Conservation (phyloP, 148 eudicot genomes). For the Hydrangea macrophylla region DNA sequence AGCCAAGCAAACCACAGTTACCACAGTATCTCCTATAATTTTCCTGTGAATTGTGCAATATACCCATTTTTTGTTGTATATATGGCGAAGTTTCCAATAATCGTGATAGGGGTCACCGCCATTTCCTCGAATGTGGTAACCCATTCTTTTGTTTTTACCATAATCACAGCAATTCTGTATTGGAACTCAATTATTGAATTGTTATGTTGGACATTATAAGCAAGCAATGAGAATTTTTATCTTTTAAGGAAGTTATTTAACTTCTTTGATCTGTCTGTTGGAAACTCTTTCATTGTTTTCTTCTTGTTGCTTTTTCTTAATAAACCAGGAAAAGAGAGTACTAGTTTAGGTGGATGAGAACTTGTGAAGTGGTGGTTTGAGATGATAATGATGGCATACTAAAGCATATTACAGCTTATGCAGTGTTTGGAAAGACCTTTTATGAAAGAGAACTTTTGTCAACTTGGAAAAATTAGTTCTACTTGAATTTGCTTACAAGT, state of each 20-base stretch:
- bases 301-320: no score
- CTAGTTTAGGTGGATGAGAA: no score
- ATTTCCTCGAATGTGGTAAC: constrained; percentile 2
- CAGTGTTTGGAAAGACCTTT: no score
- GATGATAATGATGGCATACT: no score
- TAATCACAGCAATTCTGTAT: not conserved
- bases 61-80: constrained; percentile 33
- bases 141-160: constrained; percentile 6
- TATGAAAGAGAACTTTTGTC: no score
- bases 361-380: no score
- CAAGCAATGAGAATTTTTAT: not conserved
- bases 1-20: not conserved
- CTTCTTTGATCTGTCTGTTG: not conserved
- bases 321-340: no score
- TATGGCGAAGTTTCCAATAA: constrained; percentile 14
- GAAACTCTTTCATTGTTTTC: not conserved
- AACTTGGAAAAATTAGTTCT: no score
- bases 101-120: not conserved
- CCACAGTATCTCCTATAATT: not conserved
- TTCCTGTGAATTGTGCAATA: not conserved
- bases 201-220: not conserved
- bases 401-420: no score
- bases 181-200: constrained; percentile 1
- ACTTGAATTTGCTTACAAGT: no score
- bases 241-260: not conserved